These are phyloP conservation scores for Suillus fuscotomentosus DNA, from an alignment of 768 basidiomycete genomes.

Conservation along the genomic window DNA sequence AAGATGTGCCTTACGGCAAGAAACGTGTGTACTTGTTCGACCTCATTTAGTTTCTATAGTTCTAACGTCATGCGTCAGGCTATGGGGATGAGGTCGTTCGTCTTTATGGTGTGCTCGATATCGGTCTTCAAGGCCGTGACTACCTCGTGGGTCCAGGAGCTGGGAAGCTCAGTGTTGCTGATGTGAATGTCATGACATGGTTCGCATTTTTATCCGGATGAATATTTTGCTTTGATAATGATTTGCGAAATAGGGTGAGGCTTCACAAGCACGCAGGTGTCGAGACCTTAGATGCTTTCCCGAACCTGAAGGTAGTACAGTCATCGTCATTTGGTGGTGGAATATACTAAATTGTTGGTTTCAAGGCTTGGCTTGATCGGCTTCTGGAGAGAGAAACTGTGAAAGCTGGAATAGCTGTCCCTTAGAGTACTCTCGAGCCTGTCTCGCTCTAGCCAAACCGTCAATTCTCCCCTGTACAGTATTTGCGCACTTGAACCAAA, in stretches of 20 bases:
- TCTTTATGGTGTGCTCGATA: constrained; percentile 80
- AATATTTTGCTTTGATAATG: not conserved
- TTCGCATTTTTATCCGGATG: constrained; percentile 20
- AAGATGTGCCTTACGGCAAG: constrained; percentile 68
- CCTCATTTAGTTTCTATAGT: constrained; percentile 5
- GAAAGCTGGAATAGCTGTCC: constrained; percentile 21
- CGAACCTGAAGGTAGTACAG: constrained; percentile 50
- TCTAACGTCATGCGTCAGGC: constrained; percentile 40
- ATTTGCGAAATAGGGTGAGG: constrained; percentile 46
- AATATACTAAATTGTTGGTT: not conserved
- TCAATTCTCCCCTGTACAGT: not conserved
- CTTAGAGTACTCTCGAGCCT: not conserved
- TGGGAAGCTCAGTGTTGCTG: constrained; percentile 70
- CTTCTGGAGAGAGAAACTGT: constrained; percentile 22
- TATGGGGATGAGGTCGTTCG: constrained; percentile 82
- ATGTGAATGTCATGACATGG: constrained; percentile 70
- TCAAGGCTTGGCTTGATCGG: constrained; percentile 31
- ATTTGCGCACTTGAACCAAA: not conserved
- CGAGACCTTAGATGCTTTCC: constrained; percentile 60
- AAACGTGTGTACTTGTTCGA: constrained; percentile 42
- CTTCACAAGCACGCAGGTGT: constrained; percentile 47
- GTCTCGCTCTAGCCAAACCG: not conserved
- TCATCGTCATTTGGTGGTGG: not conserved
- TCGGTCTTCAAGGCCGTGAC: constrained; percentile 69
- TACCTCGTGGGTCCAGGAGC: constrained; percentile 76